Conservation (phyloP, 2,329 filamentous ascomycete species). For the Rutstroemia sydowiana region DNA sequence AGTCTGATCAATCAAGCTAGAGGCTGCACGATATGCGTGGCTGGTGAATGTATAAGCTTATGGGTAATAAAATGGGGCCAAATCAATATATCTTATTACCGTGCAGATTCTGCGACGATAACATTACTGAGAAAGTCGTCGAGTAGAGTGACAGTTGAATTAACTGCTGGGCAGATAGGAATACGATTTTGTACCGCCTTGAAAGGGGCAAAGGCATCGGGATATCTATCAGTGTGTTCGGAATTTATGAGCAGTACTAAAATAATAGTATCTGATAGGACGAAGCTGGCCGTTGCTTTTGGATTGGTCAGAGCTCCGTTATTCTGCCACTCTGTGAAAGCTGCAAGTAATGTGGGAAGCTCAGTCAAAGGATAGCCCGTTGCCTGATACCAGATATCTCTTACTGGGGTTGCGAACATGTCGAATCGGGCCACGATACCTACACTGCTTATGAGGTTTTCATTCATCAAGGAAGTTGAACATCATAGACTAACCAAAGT, state of each 20-base stretch:
- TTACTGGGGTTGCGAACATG: background rate
- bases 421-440: background rate
- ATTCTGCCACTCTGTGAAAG: background rate
- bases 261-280: background rate
- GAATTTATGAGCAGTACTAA: background rate
- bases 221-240: background rate
- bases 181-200: background rate
- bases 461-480: background rate
- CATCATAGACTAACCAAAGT: background rate
- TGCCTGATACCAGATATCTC: background rate
- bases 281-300: background rate
- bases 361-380: background rate
- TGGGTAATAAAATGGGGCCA: too few species aligned
- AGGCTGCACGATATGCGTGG: background rate
- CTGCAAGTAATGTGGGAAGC: background rate
- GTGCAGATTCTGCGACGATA: too few species aligned
- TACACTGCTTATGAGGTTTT: background rate
- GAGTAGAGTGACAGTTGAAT: background rate
- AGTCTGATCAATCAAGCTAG: background rate
- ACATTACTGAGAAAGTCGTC: too few species aligned
- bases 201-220: background rate
- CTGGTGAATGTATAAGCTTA: too few species aligned
- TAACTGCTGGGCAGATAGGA: background rate
- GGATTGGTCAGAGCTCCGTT: background rate
- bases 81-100: too few species aligned